phyloP scores from a whole-genome alignment of 371 early-diverging fungal genomes.

The Actinomucor elegans region DNA sequence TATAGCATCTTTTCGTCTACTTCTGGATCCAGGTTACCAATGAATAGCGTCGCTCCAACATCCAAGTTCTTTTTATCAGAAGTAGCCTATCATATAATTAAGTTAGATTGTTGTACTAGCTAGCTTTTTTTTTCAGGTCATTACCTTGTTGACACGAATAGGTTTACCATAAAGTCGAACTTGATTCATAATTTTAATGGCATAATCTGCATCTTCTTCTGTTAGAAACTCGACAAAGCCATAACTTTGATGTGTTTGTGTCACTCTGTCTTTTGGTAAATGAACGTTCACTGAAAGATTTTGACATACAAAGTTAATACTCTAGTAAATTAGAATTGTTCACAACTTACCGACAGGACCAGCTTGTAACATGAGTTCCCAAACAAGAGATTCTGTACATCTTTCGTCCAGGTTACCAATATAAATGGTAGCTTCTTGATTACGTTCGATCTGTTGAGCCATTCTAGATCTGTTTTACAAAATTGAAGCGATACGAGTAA shows the following conservation, averaged over 20 bases:
- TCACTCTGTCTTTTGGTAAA: slow-evolving; percentile 96
- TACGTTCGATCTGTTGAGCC: slow-evolving; percentile 66
- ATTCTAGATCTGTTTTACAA: too few relatives aligned
- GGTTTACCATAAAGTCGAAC: slow-evolving; percentile 95
- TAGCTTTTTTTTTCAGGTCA: neutral
- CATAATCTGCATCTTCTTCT: slow-evolving; percentile 97
- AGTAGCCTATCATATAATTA: slow-evolving; percentile 57
- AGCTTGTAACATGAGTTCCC: slow-evolving; percentile 98
- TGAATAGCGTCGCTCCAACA: slow-evolving; percentile 95
- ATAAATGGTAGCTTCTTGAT: slow-evolving; percentile 96
- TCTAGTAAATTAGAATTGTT: neutral
- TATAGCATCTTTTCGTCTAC: slow-evolving; percentile 94
- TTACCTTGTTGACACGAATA: slow-evolving; percentile 92
- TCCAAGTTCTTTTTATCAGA: slow-evolving; percentile 90
- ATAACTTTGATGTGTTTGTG: slow-evolving; percentile 93
- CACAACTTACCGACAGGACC: slow-evolving; percentile 85
- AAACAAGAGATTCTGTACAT: slow-evolving; percentile 89
- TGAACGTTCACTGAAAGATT: slow-evolving; percentile 81
- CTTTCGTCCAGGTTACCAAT: slow-evolving; percentile 97
- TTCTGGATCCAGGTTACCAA: slow-evolving; percentile 93
- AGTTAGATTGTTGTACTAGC: neutral
- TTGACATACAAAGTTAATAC: too few relatives aligned
- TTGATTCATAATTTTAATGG: slow-evolving; percentile 95
- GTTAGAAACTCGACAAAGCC: slow-evolving; percentile 95
- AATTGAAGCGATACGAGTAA: too few relatives aligned